Base-by-base conservation (phyloP, 768 basidiomycete genomes). In the Lentinula detonsa region DNA sequence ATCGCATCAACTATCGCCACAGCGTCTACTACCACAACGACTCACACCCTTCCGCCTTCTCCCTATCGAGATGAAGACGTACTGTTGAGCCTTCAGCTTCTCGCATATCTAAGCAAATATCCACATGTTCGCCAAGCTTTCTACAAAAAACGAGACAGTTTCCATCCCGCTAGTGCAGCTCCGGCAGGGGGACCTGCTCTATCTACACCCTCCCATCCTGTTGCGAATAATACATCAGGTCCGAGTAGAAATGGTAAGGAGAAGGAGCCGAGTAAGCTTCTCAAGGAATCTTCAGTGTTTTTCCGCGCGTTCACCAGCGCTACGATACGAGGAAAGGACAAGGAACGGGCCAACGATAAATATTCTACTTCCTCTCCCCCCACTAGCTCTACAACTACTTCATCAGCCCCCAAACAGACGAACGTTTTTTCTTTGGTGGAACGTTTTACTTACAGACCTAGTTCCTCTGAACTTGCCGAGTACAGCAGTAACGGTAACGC, bases 401-500 rank as follows among this genome's bases (percentile, higher is more conserved):
- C 64, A 18, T 39, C 67, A 15, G 70, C 61, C 33, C 67, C 51
- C 0, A 78, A 86, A 33, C 85, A 89, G 74, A 92, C 91, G 7
- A 98, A 98, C 69, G 90, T 99, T 37, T 98, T 99, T 74, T 92
- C 93, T 5, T 83, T 98, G 7, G 95, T 98, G 21, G 96, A 99
- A 71, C 78, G 95, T 35, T 99, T 97, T 75, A 99, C 96, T 0
- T 97, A 94, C 79, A 85, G 94, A 57, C 93, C 95, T 0, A 91
- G 90, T 57, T 85, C 91, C 9, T 83, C 86, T 0, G 94, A 95
- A 88, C 63, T 75, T 88, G 57, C 84, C 83, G 5, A 85, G 85
- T 58, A 84, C 86, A 0, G 87, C 74, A 40, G n/a, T 35, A 46
- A 46, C 34, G 45, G 61, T 11, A 39, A 5, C 35, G 2, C 28